These are phyloP conservation scores for Musa schizocarpa DNA, from an alignment of 176 grass and related monocot species.

Conservation along the genomic window DNA sequence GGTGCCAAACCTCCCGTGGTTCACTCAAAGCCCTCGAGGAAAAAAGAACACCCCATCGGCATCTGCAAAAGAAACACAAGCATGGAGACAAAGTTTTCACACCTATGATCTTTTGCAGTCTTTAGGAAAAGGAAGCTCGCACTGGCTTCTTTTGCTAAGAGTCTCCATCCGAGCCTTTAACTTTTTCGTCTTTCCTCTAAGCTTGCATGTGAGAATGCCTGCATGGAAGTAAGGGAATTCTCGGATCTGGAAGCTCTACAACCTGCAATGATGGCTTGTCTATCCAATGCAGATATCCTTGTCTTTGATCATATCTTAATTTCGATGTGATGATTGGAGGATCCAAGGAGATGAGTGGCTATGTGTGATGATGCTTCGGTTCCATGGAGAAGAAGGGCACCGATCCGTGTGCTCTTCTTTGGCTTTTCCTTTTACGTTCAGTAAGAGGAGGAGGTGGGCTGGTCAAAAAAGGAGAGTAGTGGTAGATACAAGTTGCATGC, in stretches of 20 bases:
- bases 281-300: not conserved
- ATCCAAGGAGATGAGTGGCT: constrained; percentile 4
- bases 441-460: too few species aligned
- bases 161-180: not conserved
- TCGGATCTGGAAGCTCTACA: constrained; percentile 35
- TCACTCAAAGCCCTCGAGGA: not conserved
- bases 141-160: too few species aligned
- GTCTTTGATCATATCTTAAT: constrained; percentile 2
- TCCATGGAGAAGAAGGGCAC: too few species aligned
- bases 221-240: constrained; percentile 52
- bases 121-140: constrained; percentile 17
- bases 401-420: too few species aligned
- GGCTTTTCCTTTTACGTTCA: too few species aligned
- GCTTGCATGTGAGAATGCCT: constrained; percentile 1
- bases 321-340: constrained; percentile 17
- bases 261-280: not conserved
- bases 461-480: too few species aligned
- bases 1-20: too few species aligned
- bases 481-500: too few species aligned
- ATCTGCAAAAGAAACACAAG: constrained; percentile 9
- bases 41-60: not conserved
- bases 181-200: not conserved
- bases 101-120: constrained; percentile 12
- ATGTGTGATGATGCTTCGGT: too few species aligned
- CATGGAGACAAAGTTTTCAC: constrained; percentile 31